Evolutionary conservation across 148 eudicot genomes (phyloP).

Genomic region (Gaultheria prostrata): DNA sequence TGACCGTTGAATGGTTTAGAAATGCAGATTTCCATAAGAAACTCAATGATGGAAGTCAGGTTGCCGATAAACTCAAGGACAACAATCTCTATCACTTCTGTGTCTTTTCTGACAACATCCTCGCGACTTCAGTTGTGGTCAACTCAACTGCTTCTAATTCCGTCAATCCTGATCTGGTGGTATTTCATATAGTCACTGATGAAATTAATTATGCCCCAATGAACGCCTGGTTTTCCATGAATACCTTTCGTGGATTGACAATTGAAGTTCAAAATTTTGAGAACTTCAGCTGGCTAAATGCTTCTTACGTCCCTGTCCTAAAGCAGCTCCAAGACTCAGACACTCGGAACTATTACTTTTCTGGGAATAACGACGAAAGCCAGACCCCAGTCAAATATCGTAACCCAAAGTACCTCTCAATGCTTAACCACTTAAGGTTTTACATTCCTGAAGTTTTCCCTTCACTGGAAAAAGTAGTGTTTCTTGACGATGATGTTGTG

Average conservation of each 20-base stretch:
- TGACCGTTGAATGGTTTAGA: slow-evolving; percentile 71
- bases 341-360: slow-evolving; percentile 68
- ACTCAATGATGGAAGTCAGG: slow-evolving; percentile 33
- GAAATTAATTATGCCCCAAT: slow-evolving; percentile 76
- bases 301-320: slow-evolving; percentile 80
- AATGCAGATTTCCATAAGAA: slow-evolving; percentile 34
- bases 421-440: slow-evolving; percentile 83
- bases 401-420: slow-evolving; percentile 80
- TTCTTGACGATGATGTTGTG: slow-evolving; percentile 80
- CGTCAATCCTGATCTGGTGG: slow-evolving; percentile 47
- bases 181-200: slow-evolving; percentile 78
- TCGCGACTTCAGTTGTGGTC: slow-evolving; percentile 83
- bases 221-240: slow-evolving; percentile 80
- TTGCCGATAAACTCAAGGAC: slow-evolving; percentile 48
- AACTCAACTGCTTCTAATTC: slow-evolving; percentile 75
- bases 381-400: slow-evolving; percentile 76
- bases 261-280: slow-evolving; percentile 73
- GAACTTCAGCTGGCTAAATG: slow-evolving; percentile 77
- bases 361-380: slow-evolving; percentile 60
- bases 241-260: slow-evolving; percentile 55
- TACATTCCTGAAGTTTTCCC: slow-evolving; percentile 83
- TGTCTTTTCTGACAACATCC: slow-evolving; percentile 75
- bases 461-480: slow-evolving; percentile 61
- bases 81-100: slow-evolving; percentile 66
- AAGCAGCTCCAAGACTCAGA: slow-evolving; percentile 81